Evolutionary conservation across 106 monocot genomes (phyloP).

Genomic region (Dendrobium chrysotoxum): DNA sequence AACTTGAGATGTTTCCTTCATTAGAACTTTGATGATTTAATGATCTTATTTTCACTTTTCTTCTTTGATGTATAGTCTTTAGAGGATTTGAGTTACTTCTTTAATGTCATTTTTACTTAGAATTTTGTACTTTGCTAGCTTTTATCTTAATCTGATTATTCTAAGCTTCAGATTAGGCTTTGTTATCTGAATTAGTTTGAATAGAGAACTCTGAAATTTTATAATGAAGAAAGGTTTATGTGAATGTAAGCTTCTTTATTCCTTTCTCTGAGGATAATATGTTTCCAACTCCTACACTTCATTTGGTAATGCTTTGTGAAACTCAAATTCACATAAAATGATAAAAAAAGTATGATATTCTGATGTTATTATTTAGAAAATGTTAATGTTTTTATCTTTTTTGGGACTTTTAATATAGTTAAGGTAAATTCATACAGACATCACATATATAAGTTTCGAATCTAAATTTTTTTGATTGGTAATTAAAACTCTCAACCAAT

Average conservation of each 20-base stretch:
- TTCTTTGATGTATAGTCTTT: not conserved
- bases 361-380: no score
- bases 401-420: no score
- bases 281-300: no score
- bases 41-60: not conserved
- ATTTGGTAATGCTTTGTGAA: no score
- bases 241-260: not conserved
- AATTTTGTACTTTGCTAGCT: not conserved
- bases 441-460: no score
- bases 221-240: not conserved
- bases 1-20: slow-evolving; percentile 1
- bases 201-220: not conserved
- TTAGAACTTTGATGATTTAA: not conserved
- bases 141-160: not conserved
- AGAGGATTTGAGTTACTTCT: not conserved
- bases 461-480: no score
- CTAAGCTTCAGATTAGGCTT: not conserved
- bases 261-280: no score
- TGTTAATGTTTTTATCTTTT: no score
- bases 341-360: no score
- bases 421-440: no score
- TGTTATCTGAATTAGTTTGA: not conserved
- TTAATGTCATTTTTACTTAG: not conserved
- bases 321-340: no score
- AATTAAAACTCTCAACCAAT: no score